phyloP scores from a whole-genome alignment of 495 filamentous ascomycete genomes.

The Rusavskia elegans region DNA sequence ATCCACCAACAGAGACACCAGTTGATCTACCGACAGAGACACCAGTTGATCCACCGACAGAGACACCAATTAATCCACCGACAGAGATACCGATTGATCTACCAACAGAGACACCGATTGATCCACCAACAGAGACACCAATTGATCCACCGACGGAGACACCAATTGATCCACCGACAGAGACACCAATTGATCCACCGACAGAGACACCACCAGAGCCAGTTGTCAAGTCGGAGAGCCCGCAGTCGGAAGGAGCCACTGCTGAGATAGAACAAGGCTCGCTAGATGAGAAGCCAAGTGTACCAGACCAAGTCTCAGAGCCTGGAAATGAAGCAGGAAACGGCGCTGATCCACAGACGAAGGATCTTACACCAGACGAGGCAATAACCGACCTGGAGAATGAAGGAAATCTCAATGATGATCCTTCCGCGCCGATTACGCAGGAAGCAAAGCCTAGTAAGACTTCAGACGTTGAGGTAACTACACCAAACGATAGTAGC shows the following conservation, averaged over 20 bases:
- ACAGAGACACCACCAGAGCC: slow-evolving; percentile 1
- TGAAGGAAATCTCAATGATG: too few relatives aligned
- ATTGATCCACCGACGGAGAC: background rate
- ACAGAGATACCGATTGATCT: background rate
- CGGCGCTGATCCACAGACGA: too few relatives aligned
- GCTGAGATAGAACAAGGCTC: background rate
- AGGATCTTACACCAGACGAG: too few relatives aligned
- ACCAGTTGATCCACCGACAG: background rate
- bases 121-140: background rate
- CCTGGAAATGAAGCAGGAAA: too few relatives aligned
- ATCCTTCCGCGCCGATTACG: too few relatives aligned
- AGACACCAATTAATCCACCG: background rate
- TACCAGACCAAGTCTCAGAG: background rate
- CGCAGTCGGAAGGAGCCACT: background rate
- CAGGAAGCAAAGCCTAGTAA: too few relatives aligned
- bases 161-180: background rate
- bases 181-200: background rate
- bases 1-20: background rate
- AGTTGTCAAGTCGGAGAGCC: background rate
- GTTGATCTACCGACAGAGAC: background rate
- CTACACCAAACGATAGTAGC: too few relatives aligned
- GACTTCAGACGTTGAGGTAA: too few relatives aligned
- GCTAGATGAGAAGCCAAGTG: background rate
- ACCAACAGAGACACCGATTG: background rate
- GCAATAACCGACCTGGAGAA: too few relatives aligned